Percentiles rank a stretch among this genome's conserved stretches.
Evolutionary conservation across 148 eudicot species (phyloP).

Genomic region (Limonium bicolor): DNA sequence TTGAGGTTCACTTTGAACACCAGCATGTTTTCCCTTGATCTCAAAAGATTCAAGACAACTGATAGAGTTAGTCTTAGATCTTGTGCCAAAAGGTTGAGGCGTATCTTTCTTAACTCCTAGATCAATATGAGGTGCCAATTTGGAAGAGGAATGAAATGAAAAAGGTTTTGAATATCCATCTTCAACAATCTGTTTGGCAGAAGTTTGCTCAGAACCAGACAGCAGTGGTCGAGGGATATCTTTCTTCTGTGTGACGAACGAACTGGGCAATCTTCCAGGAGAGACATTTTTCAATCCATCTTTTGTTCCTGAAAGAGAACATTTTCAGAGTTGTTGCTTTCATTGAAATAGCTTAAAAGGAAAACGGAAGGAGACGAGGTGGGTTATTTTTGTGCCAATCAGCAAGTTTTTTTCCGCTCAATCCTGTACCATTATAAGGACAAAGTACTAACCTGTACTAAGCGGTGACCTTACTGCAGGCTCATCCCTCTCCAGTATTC

Average conservation of each 20-base stretch:
- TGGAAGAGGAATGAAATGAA: slow-evolving; percentile 10
- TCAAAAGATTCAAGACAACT: slow-evolving; percentile 12
- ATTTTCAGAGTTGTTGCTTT: no score
- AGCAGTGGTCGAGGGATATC: slow-evolving; percentile 11
- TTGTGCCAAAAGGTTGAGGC: slow-evolving; percentile 4
- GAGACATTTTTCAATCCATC: slow-evolving; percentile 17
- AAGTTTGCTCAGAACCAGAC: slow-evolving; percentile 8
- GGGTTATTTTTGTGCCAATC: no score
- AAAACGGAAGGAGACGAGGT: no score
- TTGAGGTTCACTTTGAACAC: slow-evolving; percentile 8
- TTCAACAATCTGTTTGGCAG: slow-evolving; percentile 9
- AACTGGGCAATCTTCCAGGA: slow-evolving; percentile 17
- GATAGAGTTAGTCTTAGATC: no score
- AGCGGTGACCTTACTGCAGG: no score
- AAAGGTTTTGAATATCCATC: slow-evolving; percentile 9
- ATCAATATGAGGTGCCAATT: slow-evolving; percentile 9
- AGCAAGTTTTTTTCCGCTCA: no score
- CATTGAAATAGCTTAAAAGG: no score
- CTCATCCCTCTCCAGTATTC: slow-evolving; percentile 31
- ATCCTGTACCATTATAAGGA: no score
- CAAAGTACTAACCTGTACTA: no score
- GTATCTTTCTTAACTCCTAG: slow-evolving; percentile 13
- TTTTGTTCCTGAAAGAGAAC: slow-evolving; percentile 24
- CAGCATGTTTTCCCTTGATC: slow-evolving; percentile 9
- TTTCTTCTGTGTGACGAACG: slow-evolving; percentile 14